Evolutionary conservation across 257 asterid genomes (phyloP).

Genomic region (Marsdenia floribunda): DNA sequence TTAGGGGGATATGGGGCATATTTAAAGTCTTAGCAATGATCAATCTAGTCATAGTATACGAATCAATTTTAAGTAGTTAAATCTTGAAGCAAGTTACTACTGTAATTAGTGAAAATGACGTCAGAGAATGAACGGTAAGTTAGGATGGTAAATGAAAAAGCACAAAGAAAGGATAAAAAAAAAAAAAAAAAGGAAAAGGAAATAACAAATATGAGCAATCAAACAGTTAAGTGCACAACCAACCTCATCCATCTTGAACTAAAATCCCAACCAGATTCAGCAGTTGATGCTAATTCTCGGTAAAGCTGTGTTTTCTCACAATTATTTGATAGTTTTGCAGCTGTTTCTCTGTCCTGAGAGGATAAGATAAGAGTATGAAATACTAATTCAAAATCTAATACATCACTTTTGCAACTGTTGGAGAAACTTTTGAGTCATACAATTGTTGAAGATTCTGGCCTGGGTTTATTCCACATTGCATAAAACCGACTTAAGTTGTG

Average conservation of each 20-base stretch:
- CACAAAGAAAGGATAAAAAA: too few species aligned
- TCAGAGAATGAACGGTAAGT: neutral
- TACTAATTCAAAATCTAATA: neutral
- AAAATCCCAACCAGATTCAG: slow-evolving; percentile 99
- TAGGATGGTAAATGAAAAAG: neutral
- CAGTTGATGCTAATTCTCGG: slow-evolving; percentile 79
- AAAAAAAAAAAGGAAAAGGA: neutral
- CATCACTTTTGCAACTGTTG: neutral
- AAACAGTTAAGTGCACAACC: neutral
- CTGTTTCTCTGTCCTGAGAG: slow-evolving; percentile 64
- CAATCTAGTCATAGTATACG: neutral
- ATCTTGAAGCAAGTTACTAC: neutral
- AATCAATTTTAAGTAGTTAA: neutral
- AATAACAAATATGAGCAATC: neutral
- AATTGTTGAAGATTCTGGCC: slow-evolving; percentile 82
- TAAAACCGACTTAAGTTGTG: slow-evolving; percentile 69
- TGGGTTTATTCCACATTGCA: slow-evolving; percentile 84
- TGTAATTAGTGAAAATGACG: neutral
- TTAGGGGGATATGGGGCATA: neutral
- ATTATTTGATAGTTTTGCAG: slow-evolving; percentile 49
- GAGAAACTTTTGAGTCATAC: slow-evolving; percentile 32
- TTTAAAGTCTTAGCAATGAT: neutral
- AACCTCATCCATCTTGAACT: slow-evolving; percentile 97
- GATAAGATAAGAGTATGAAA: neutral
- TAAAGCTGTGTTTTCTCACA: slow-evolving; percentile 50